Evolutionary conservation across 192 early-diverging fungal species (phyloP).

Genomic region (Endogone sp.): DNA sequence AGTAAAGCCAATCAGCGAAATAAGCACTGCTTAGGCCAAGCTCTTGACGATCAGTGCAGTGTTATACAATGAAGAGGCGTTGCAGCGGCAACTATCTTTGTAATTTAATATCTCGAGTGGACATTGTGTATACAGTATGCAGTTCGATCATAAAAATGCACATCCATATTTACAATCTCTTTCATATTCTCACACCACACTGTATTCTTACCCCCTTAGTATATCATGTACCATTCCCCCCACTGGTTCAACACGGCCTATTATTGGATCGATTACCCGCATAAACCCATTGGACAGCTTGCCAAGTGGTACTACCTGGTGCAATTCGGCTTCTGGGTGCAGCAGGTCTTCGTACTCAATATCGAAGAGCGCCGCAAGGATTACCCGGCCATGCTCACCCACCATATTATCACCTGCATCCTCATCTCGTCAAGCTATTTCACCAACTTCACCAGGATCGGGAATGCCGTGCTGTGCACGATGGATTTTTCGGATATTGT

Average conservation of each 20-base stretch:
- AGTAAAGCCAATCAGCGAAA: too few species aligned
- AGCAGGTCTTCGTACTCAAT: slow-evolving; percentile 72
- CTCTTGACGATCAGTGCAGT: too few species aligned
- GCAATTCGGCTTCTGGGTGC: slow-evolving; percentile 76
- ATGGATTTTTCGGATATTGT: slow-evolving; percentile 83
- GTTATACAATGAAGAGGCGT: too few species aligned
- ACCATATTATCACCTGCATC: slow-evolving; percentile 74
- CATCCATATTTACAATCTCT: not conserved
- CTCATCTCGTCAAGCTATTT: slow-evolving; percentile 63
- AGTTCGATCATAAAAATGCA: too few species aligned
- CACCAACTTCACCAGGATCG: slow-evolving; percentile 69
- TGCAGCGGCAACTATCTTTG: too few species aligned
- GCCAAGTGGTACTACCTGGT: slow-evolving; percentile 74
- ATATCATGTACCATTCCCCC: slow-evolving; percentile 61
- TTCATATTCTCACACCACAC: not conserved
- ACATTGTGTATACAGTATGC: too few species aligned
- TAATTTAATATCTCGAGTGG: too few species aligned
- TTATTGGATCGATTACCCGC: slow-evolving; percentile 72
- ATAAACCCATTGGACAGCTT: slow-evolving; percentile 42
- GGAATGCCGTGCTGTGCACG: slow-evolving; percentile 71
- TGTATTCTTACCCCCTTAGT: slow-evolving; percentile 24
- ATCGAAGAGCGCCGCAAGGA: slow-evolving; percentile 75
- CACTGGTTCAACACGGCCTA: slow-evolving; percentile 70
- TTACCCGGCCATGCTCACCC: slow-evolving; percentile 63
- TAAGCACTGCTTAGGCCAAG: too few species aligned